Evolutionary conservation across 2,329 filamentous ascomycete genomes (phyloP).

Genomic region (Fusarium haematococcum): DNA sequence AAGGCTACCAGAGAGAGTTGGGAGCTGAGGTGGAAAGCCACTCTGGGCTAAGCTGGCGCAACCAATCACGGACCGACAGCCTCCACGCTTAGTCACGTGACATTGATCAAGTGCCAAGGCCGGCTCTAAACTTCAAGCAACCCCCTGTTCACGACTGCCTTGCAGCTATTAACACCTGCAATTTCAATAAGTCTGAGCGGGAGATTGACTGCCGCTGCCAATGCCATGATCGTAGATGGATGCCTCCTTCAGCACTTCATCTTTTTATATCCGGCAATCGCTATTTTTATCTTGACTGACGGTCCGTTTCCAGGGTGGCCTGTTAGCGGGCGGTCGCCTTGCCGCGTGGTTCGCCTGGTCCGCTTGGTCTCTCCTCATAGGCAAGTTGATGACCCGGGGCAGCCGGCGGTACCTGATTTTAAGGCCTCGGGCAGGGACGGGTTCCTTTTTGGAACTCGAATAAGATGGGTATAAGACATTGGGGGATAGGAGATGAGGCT

Average conservation of each 20-base stretch:
- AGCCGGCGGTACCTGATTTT: constrained; percentile 20
- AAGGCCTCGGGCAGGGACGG: constrained; percentile 19
- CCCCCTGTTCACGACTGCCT: not conserved
- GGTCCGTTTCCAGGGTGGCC: not conserved
- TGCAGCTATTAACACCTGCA: not conserved
- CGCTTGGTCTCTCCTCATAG: not conserved
- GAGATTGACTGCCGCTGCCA: not conserved
- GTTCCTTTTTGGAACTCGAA: not conserved
- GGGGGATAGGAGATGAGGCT: not conserved
- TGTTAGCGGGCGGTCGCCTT: constrained; percentile 4
- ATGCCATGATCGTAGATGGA: not conserved
- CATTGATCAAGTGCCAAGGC: fast-evolving
- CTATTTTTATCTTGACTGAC: constrained; percentile 1
- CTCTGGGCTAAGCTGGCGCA: constrained; percentile 1
- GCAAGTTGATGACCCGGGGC: constrained; percentile 18
- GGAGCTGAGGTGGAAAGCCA: constrained; percentile 40
- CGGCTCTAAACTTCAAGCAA: not conserved
- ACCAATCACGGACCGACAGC: constrained; percentile 29
- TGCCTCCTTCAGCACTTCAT: constrained; percentile 12
- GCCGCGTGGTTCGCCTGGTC: constrained; percentile 11
- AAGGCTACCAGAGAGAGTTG: constrained; percentile 38
- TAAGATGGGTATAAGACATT: not conserved
- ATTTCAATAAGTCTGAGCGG: not conserved
- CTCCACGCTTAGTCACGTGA: constrained; percentile 29
- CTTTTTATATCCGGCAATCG: not conserved